These are phyloP conservation scores for Podospora pseudoanserina DNA, from an alignment of 495 filamentous ascomycete genomes.

Conservation along the genomic window DNA sequence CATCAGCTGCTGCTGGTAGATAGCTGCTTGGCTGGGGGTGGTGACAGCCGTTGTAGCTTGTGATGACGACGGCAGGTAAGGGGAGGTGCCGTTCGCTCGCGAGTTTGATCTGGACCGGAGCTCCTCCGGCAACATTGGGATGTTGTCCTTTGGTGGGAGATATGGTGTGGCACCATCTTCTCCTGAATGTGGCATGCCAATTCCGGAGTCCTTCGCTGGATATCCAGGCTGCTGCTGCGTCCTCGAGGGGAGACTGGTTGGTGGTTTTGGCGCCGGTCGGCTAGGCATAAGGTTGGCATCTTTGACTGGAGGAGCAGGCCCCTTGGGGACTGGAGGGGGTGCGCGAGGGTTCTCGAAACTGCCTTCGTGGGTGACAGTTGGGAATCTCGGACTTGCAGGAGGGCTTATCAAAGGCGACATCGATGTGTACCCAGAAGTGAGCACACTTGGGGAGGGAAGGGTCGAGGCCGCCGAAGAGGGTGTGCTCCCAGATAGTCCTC, in stretches of 20 bases:
- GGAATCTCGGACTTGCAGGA: conserved; percentile 87
- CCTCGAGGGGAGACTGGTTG: conserved; percentile 47
- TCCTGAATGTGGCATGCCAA: conserved; percentile 50
- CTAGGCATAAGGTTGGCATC: conserved; percentile 57
- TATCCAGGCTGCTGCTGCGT: conserved; percentile 40
- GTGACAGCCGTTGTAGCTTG: conserved; percentile 33
- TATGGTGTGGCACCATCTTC: conserved; percentile 50
- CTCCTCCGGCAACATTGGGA: conserved; percentile 53
- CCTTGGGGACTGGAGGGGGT: conserved; percentile 80
- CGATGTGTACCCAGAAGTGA: conserved; percentile 49
- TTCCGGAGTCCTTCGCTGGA: conserved; percentile 50
- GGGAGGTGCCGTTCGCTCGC: conserved; percentile 46
- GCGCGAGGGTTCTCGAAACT: conserved; percentile 97
- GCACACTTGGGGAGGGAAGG: conserved; percentile 43
- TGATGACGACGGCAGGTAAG: conserved; percentile 30
- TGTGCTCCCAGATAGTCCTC: conserved; percentile 40
- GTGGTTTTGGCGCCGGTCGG: conserved; percentile 64
- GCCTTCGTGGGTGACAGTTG: conserved; percentile 74
- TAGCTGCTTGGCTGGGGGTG: conserved; percentile 33
- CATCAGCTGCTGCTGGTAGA: conserved; percentile 67
- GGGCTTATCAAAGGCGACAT: conserved; percentile 70
- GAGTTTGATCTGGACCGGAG: conserved; percentile 54
- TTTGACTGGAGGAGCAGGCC: conserved; percentile 42
- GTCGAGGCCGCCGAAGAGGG: conserved; percentile 35
- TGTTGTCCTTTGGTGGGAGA: conserved; percentile 44